These are phyloP conservation scores for Aureobasidium namibiae DNA, from an alignment of 2,329 filamentous ascomycete genomes.

Conservation along the genomic window DNA sequence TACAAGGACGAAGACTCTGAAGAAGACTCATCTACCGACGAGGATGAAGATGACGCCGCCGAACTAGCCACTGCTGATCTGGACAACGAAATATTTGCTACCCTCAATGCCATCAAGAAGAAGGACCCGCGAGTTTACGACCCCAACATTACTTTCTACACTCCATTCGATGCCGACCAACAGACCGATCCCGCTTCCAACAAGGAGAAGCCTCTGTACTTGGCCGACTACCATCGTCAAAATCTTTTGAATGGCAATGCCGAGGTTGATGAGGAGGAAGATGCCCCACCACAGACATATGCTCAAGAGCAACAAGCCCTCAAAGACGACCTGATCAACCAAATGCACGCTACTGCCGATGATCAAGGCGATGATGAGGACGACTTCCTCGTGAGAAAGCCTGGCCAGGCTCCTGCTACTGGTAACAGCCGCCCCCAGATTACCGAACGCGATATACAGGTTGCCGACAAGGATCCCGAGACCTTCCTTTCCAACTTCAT, in stretches of 20 bases:
- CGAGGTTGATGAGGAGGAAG: slow-evolving; percentile 48
- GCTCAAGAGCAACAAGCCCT: slow-evolving; percentile 79
- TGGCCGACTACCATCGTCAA: slow-evolving; percentile 86
- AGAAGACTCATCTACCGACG: slow-evolving; percentile 60
- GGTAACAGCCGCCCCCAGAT: slow-evolving; percentile 21
- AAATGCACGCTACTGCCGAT: slow-evolving; percentile 61
- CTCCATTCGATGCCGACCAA: slow-evolving; percentile 50
- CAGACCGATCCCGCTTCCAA: slow-evolving; percentile 22
- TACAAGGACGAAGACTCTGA: slow-evolving; percentile 48
- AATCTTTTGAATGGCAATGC: slow-evolving; percentile 69
- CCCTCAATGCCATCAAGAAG: slow-evolving; percentile 74
- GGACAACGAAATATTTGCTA: slow-evolving; percentile 80
- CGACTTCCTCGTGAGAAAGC: slow-evolving; percentile 68
- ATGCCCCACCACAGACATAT: slow-evolving; percentile 58
- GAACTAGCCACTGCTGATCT: slow-evolving; percentile 78
- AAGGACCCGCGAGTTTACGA: slow-evolving; percentile 94
- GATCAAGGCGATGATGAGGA: slow-evolving; percentile 45
- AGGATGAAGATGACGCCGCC: slow-evolving; percentile 84
- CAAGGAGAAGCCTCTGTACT: slow-evolving; percentile 68
- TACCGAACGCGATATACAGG: slow-evolving; percentile 57
- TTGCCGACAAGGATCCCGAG: slow-evolving; percentile 83
- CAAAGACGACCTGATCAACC: slow-evolving; percentile 67
- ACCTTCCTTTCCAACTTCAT: slow-evolving; percentile 93
- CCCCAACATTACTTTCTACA: slow-evolving; percentile 68
- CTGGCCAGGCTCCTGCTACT: slow-evolving; percentile 30